Base-by-base conservation (phyloP, 2,329 filamentous ascomycete genomes). In the Paecilomyces dactylethromorphus region DNA sequence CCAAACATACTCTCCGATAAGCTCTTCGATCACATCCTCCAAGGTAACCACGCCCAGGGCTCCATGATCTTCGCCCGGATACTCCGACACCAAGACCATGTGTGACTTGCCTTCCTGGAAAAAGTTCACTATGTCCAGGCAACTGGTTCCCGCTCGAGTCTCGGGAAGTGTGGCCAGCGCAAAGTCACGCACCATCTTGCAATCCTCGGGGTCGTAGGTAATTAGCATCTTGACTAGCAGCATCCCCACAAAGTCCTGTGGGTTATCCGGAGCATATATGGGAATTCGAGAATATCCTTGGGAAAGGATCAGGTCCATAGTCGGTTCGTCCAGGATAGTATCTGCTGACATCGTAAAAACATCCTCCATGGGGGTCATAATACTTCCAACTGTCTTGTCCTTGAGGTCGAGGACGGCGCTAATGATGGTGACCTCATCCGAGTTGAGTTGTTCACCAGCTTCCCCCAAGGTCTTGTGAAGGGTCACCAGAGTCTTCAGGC, bases 81-180 rank as follows among this genome's bases (percentile, higher is more conserved):
- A 84, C 68, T 96, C 90, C 0, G 93, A 97, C 8, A 97, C 94
- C 29, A 99, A 81, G 0, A 97, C 93, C 92, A 99, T 96, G 74
- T 99, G 94, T 1, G 92, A 96, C 74, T 99, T 99, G 68, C 94
- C 94, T 79, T 99, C 94, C 75, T 99, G 94, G 79, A 99, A 99
- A 76, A 97, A 99, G 78, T 99, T 99, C 77, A 99, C 91, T 68
- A 99, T 97, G 73, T 99, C 94, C 58, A 99, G 78, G 72, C 94
- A 99, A 78, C 92, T 97, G 0, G 94, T 99, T 71, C 97, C 91
- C 0, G 94, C 91, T 10, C 91, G 86, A 0, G 94, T 99, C 74
- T 99, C 94, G 1, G 95, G 94, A 6, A 99, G 84, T 0, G 94
- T 97, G 13, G 94, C 94, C 55, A 99, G 81, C 7, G 92, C 87